Conservation (phyloP, 2,329 filamentous ascomycete species). For the Coniochaeta prunicola region DNA sequence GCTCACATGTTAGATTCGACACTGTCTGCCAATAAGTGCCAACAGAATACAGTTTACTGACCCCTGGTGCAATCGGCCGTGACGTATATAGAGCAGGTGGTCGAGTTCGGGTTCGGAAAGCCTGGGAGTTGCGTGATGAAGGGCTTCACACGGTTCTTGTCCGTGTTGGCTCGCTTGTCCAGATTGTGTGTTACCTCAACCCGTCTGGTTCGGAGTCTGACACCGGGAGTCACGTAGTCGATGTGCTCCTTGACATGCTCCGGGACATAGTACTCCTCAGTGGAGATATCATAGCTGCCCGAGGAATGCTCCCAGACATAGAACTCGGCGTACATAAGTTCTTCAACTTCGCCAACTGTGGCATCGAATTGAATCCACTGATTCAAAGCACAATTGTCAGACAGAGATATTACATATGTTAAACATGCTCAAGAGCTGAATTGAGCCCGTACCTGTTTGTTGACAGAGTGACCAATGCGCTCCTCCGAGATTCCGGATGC, state of each 20-base stretch:
- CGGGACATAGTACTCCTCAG: constrained; percentile 11
- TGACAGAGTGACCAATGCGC: constrained; percentile 9
- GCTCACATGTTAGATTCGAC: constrained; percentile 1
- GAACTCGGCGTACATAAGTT: constrained; percentile 17
- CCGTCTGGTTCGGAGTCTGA: constrained; percentile 2
- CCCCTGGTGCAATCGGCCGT: constrained; percentile 9
- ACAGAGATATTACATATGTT: neutral
- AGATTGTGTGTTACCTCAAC: neutral
- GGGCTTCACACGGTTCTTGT: neutral
- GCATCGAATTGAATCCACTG: constrained; percentile 21
- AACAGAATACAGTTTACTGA: neutral
- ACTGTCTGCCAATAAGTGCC: neutral
- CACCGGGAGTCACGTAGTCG: constrained; percentile 11
- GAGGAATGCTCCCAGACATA: constrained; percentile 15
- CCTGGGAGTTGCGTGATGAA: constrained; percentile 5
- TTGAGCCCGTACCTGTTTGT: constrained; percentile 5
- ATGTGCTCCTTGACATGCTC: constrained; percentile 11
- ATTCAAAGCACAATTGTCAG: neutral
- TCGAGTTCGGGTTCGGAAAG: constrained; percentile 8
- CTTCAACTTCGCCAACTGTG: constrained; percentile 16
- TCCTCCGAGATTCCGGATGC: constrained; percentile 4
- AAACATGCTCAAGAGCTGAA: neutral
- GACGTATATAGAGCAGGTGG: constrained; percentile 6
- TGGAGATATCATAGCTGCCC: constrained; percentile 13
- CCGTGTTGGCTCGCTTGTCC: neutral